Base-by-base conservation (phyloP, 306 rosid species). In the Cucumis melo region DNA sequence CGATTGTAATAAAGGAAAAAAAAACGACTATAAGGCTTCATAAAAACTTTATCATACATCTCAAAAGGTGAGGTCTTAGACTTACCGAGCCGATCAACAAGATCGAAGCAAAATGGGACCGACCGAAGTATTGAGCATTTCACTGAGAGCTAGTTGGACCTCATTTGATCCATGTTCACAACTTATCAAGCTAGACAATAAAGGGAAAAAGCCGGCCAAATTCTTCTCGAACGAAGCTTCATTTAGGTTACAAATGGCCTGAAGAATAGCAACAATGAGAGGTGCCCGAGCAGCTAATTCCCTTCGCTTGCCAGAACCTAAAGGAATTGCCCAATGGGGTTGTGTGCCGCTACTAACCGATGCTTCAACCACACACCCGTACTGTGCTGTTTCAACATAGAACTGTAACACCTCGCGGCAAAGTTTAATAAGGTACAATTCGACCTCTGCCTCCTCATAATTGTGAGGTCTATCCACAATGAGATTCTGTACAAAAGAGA, bases 121-220 rank as follows among this genome's bases (percentile, higher is more conserved):
- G 19, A 95, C 86, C 2, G 98, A 82, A 65, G 87, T 87, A 84
- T 87, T 84, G 78, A 92, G 93, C 96, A 95, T 95, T 65, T 92
- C 97, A 63, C 92, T 86, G 65, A 95, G 96, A 73, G 98, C 97
- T 27, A 78, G 78, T 87, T 95, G 98, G 75, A 95, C 90, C 64
- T 92, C 99, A 42, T 83, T 85, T n/a, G 99, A 90, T 29, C 99
- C 99, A 67, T 95, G 98, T 76, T 95, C 98, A 73, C 99, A 92
- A 66, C 98, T 83, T 71, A 90, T 86, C 92, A 95, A 86, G 87
- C 83, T 86, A 39, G 97, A 84, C 76, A 95, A 86, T 12, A 92
- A 82, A 36, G 99, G 99, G 81, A 95, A 95, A 84, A 95, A 90
- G 32, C 78, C 82, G 78, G 84, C 76, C 86, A 95, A 83, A 85